These are phyloP conservation scores for Balamuthia mandrillaris DNA, from an alignment of 208 protist species.

Conservation along the genomic window DNA sequence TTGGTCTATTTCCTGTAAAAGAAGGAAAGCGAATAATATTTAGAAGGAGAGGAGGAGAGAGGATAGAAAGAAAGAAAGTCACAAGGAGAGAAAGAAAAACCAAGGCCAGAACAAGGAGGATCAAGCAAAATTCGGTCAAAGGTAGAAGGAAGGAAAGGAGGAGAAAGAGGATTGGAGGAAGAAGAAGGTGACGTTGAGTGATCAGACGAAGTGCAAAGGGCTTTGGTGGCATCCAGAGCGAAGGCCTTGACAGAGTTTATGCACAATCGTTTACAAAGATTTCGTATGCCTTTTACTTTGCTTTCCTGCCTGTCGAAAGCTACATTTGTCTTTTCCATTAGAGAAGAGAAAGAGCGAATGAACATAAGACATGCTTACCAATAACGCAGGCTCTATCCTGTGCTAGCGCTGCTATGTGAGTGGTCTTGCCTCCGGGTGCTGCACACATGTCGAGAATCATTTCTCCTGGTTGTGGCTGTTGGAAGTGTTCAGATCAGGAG, in stretches of 20 bases:
- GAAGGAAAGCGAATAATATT: not conserved
- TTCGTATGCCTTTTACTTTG: not conserved
- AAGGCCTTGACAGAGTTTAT: conserved; percentile 11
- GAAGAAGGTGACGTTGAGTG: not conserved
- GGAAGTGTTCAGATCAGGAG: not conserved
- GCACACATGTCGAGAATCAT: conserved; percentile 49
- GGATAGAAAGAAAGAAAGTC: not conserved
- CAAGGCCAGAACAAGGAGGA: conserved; percentile 30
- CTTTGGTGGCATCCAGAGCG: conserved; percentile 22
- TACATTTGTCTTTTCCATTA: not conserved
- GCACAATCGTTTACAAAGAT: not conserved
- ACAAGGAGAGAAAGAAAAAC: not conserved
- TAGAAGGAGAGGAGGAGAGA: not conserved
- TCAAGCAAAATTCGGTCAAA: conserved; percentile 49
- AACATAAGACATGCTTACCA: too few relatives aligned
- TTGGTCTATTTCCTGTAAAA: conserved; percentile 31
- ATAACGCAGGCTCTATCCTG: not conserved
- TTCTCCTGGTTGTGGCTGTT: not conserved
- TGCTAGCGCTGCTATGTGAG: conserved; percentile 41
- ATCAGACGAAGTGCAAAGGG: not conserved
- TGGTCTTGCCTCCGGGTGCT: conserved; percentile 58
- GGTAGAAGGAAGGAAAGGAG: not conserved
- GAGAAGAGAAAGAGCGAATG: conserved; percentile 13
- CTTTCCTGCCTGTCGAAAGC: not conserved
- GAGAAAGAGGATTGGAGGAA: not conserved